phyloP scores from a whole-genome alignment of 2,329 filamentous ascomycete genomes.

The Fusarium veterinarium region DNA sequence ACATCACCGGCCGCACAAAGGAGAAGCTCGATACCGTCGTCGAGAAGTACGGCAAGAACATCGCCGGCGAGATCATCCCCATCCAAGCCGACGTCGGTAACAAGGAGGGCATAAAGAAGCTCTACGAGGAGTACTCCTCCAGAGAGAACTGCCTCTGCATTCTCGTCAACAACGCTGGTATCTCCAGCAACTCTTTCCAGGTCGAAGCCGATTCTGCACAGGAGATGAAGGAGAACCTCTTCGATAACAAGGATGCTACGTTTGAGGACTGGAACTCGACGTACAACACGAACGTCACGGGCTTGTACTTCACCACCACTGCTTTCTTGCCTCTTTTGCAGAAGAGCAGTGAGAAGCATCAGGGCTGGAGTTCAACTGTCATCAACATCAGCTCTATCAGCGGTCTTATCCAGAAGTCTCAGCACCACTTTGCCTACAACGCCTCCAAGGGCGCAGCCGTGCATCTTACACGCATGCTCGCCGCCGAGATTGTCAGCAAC shows the following conservation, averaged over 20 bases:
- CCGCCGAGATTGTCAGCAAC: constrained; percentile 67
- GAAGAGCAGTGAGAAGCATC: constrained; percentile 55
- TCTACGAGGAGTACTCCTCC: constrained; percentile 67
- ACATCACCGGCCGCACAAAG: constrained; percentile 73
- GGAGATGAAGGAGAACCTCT: constrained; percentile 71
- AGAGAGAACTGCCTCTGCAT: constrained; percentile 70
- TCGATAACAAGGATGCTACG: constrained; percentile 68
- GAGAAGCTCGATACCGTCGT: constrained; percentile 72
- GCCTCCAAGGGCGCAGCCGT: constrained; percentile 72
- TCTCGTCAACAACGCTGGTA: constrained; percentile 76
- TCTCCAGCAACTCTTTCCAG: constrained; percentile 66
- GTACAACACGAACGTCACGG: constrained; percentile 81
- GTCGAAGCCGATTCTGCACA: constrained; percentile 63
- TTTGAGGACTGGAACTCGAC: constrained; percentile 78
- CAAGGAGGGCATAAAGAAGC: constrained; percentile 67
- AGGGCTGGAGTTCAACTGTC: constrained; percentile 67
- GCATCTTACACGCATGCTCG: constrained; percentile 73
- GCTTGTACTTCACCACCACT: constrained; percentile 72
- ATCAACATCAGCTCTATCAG: constrained; percentile 78
- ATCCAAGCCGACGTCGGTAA: constrained; percentile 72
- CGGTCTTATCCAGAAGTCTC: constrained; percentile 69
- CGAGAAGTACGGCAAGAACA: constrained; percentile 65
- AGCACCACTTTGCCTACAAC: constrained; percentile 75
- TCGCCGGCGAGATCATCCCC: constrained; percentile 66
- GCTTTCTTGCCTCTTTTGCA: constrained; percentile 72